Percentiles rank a stretch among this genome's conserved stretches.
These are phyloP conservation scores for Penicillium lividum DNA, from an alignment of 495 filamentous ascomycete genomes.

Conservation along the genomic window DNA sequence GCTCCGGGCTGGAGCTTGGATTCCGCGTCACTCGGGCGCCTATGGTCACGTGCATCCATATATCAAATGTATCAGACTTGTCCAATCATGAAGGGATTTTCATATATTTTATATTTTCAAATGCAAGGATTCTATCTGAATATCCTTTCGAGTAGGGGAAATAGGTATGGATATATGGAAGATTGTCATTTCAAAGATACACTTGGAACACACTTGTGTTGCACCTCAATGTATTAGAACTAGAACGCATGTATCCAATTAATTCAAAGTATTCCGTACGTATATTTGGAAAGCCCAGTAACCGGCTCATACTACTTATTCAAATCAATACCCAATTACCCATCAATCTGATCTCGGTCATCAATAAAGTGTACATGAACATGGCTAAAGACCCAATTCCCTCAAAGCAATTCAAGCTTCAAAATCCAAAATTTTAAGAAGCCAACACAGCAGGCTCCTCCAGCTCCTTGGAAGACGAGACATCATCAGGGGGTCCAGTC, in stretches of 20 bases:
- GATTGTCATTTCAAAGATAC: background rate
- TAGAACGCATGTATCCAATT: background rate
- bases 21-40: slow-evolving; percentile 51
- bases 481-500: slow-evolving; percentile 8
- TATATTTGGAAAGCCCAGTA: background rate
- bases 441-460: slow-evolving; percentile 2
- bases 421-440: background rate
- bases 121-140: background rate
- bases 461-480: slow-evolving; percentile 5
- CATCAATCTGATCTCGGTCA: background rate
- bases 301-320: background rate
- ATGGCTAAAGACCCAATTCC: background rate
- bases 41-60: slow-evolving; percentile 38
- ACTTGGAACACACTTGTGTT: too few relatives aligned
- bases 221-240: background rate
- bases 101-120: background rate
- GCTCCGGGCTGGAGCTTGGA: slow-evolving; percentile 37
- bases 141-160: too few relatives aligned
- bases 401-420: background rate
- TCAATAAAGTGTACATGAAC: slow-evolving; percentile 1
- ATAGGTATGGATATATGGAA: background rate
- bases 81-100: background rate
- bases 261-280: background rate
- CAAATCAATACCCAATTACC: background rate
- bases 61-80: background rate